Base-by-base conservation (phyloP, 2,329 filamentous ascomycete species). In the Chaetomium sp. region DNA sequence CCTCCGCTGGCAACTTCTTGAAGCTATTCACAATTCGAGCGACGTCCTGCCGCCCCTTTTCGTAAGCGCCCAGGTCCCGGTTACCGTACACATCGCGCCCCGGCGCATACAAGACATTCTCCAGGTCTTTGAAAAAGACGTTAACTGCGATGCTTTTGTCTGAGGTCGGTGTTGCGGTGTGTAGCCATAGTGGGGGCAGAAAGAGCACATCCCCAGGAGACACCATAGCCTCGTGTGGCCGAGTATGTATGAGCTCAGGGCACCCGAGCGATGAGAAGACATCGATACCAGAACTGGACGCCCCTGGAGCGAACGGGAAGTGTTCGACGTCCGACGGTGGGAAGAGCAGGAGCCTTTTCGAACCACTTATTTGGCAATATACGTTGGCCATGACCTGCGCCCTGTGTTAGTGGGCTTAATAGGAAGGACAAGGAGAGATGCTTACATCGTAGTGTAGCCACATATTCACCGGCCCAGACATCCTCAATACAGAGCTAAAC, bases 71-170 rank as follows among this genome's bases (percentile, higher is more conserved):
- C 49, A 96, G 70, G 69, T 96, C 91, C 41, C 89, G 79, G 67
- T 95, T 96, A 1, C 89, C 91, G 67, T 96, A 96, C 0, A 95
- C 86, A 68, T 96, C 91, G 61, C 85, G 80, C 1, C 91, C 90
- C 1, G 79, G 69, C 0, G 89, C 62, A 46, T 66, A 84, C 68
- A 94, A 94, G 1, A 80, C 83, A 3, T 68, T 73, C 3, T 83
- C 74, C 8, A 94, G 74, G 59, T 85, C 86, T 44, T 84, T 82
- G 72, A 95, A 96, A 74, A 96, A 96, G 34, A 92, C 80, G 67
- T 96, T 96, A n/a, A 96, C 85, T 0, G 89, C 89, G 6, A 95
- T 76, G 62, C 88, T 91, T 57, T 82, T 69, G 45, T 74, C 68
- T 6, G 79, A 72, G 1, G 70, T 75, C 1, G 86, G 84, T 0